phyloP scores from a whole-genome alignment of 805 yeast species.

The Saturnispora zaruensis region DNA sequence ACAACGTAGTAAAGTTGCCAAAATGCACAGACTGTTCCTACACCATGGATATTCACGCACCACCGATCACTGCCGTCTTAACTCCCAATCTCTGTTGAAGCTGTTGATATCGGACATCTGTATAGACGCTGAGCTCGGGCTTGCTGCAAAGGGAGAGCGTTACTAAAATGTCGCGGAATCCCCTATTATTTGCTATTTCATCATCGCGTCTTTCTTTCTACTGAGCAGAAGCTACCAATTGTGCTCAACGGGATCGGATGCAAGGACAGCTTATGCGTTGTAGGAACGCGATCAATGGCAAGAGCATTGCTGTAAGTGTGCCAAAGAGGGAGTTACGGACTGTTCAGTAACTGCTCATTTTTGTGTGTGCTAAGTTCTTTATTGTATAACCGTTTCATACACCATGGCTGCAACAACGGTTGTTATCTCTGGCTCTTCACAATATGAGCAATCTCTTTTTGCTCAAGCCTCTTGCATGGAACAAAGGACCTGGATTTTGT shows the following conservation, averaged over 20 bases:
- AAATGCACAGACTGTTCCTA: neutral
- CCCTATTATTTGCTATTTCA: neutral
- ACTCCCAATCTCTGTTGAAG: neutral
- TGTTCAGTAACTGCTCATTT: neutral
- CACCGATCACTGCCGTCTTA: neutral
- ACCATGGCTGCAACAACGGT: neutral
- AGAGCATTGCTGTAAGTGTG: neutral
- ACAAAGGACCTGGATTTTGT: neutral
- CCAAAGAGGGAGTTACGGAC: neutral
- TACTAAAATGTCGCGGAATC: neutral
- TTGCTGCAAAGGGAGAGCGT: neutral
- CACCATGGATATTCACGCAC: neutral
- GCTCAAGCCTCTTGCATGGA: neutral
- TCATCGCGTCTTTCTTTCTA: neutral
- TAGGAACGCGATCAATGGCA: too few species aligned
- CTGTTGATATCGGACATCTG: neutral
- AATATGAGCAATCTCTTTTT: neutral
- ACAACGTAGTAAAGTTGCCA: neutral
- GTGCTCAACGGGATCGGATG: neutral
- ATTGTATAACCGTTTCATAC: neutral
- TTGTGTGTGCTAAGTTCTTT: too few species aligned
- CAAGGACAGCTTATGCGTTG: too few species aligned
- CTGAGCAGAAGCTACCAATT: neutral
- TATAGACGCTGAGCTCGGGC: neutral
- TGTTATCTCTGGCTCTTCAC: neutral